Evolutionary conservation across 192 early-diverging fungal genomes (phyloP), one percentile per base, ranked within the genome.

Genomic region (Allomyces macrogynus): DNA sequence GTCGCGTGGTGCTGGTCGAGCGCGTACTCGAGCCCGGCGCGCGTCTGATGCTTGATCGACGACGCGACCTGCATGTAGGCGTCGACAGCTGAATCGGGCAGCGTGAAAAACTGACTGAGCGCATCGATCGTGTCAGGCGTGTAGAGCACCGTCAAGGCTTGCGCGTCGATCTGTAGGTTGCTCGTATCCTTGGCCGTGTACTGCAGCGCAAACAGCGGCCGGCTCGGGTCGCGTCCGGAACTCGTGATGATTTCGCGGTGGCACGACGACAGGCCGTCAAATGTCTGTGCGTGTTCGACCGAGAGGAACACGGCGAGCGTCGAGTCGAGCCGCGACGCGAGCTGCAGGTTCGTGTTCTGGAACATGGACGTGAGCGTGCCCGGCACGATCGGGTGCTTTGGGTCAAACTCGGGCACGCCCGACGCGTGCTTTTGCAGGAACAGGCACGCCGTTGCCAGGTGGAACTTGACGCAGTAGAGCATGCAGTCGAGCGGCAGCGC

Each of bases 131-230:
- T 80, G 9, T 74, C 70, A 8, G 89, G 89, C 71, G 91, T 92
- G 74, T 93, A 89, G 12, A 95, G 76, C 64, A 96, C 87, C 69
- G 94, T 86, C 27, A 99, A 77, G 64, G 92, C 88, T 40, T 89
- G 81, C 81, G 95, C 92, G 57, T 83, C 81, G 61, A 99, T 75
- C 12, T 81, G 78, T 10, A 98, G 64, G 32, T 40, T 40, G 7
- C 32, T 40, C 32, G 32, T 40, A 7, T 40, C 32, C 32, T 40
- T 40, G 1, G 85, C 87, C 64, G 90, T 86, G 43, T 12, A 20
- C n/a, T 25, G 65, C 40, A 26, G 61, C 65, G 12, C 49, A 57
- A 57, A 57, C 49, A 57, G 49, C 8, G 49, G 49, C 16, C 49
- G 49, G 12, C 16, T 20, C 49, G 49, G 49, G 49, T 57, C 49